Evolutionary conservation across 1,284 basidiomycete species (phyloP).

Genomic region (Malassezia obtusa): DNA sequence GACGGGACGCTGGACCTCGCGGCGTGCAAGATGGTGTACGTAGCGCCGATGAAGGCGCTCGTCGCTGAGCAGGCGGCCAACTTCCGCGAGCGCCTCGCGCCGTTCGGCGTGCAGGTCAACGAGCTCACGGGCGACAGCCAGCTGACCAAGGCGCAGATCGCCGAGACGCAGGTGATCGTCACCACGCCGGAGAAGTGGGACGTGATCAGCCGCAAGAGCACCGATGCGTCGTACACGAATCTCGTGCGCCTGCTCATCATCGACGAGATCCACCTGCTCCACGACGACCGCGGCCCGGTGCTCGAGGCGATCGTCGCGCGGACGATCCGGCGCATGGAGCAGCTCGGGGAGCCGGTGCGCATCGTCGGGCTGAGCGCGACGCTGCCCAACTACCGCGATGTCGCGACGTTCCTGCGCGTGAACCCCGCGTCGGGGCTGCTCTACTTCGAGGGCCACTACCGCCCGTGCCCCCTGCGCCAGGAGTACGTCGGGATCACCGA

Average conservation of each 20-base stretch:
- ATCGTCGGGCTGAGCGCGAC: conserved; percentile 93
- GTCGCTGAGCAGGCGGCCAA: conserved; percentile 45
- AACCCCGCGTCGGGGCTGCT: conserved; percentile 86
- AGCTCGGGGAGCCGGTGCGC: conserved; percentile 66
- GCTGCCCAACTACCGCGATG: conserved; percentile 93
- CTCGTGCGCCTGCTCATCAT: conserved; percentile 93
- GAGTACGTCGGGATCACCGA: conserved; percentile 97
- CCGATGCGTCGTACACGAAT: conserved; percentile 93
- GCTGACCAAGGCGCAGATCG: conserved; percentile 94
- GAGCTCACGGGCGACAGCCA: conserved; percentile 96
- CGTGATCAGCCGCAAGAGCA: conserved; percentile 85
- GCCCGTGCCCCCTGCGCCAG: conserved; percentile 89
- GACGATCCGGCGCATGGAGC: conserved; percentile 88
- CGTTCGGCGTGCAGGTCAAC: conserved; percentile 77
- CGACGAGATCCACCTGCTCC: conserved; percentile 93
- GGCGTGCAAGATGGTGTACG: conserved; percentile 92
- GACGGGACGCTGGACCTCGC: conserved; percentile 76
- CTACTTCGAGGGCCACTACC: conserved; percentile 83
- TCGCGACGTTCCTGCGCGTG: conserved; percentile 94
- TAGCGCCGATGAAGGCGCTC: conserved; percentile 79
- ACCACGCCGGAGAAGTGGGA: conserved; percentile 99
- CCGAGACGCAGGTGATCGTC: conserved; percentile 96
- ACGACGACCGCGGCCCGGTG: conserved; percentile 96
- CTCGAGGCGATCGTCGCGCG: conserved; percentile 83
- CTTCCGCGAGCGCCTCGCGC: conserved; percentile 60